phyloP scores from a whole-genome alignment of 345 rosid species.

The Arabis alpina region DNA sequence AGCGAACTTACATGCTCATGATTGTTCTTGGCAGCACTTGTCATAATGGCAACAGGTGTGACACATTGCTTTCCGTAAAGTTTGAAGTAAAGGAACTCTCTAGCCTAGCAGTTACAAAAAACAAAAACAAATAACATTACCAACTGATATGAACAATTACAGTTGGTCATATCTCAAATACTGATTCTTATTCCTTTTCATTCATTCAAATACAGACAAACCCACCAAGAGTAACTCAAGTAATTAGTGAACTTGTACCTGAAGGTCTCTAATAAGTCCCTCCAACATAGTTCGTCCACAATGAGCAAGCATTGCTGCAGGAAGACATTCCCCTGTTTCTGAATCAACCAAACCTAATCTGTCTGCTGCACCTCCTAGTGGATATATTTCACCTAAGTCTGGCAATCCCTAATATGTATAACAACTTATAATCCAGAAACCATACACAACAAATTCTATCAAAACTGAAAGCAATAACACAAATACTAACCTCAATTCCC shows the following conservation, averaged over 20 bases:
- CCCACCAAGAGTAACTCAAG: conserved; percentile 21
- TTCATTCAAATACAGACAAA: conserved; percentile 26
- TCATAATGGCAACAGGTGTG: conserved; percentile 95
- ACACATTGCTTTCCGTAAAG: conserved; percentile 80
- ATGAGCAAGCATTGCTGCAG: conserved; percentile 96
- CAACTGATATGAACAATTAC: conserved; percentile 1
- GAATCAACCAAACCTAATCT: conserved; percentile 86
- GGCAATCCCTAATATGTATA: conserved; percentile 82
- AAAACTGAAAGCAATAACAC: conserved; percentile 21
- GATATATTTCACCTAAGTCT: conserved; percentile 92
- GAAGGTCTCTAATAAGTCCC: conserved; percentile 94
- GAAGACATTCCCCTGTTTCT: conserved; percentile 88
- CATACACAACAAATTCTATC: background rate
- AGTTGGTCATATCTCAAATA: background rate
- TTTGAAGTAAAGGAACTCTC: conserved; percentile 92
- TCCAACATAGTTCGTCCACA: conserved; percentile 92
- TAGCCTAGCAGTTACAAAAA: conserved; percentile 57
- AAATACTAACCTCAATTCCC: conserved; percentile 78
- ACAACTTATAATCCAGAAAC: conserved; percentile 54
- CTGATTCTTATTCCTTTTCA: background rate
- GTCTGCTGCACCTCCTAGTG: conserved; percentile 90
- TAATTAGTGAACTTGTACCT: conserved; percentile 53
- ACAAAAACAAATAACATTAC: background rate
- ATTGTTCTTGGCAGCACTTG: conserved; percentile 93
- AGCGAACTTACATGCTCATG: conserved; percentile 76